Evolutionary conservation across 345 rosid species (phyloP), one percentile per base, ranked within the genome.

Genomic region (Camelina sativa): DNA sequence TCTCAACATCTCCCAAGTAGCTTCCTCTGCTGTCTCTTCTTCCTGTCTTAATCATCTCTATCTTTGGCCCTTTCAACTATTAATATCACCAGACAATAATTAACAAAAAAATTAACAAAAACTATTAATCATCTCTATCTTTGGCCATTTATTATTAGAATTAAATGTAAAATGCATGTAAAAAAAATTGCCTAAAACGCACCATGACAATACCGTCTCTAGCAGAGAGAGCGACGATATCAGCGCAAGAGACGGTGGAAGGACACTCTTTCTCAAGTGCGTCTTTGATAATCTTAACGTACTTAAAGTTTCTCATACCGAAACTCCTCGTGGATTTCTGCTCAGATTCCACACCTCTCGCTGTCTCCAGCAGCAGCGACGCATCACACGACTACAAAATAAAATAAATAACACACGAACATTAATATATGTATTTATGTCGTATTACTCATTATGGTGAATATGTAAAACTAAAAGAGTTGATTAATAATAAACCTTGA

Each of bases 241-340:
- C 95, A 35, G 96, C 96, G 40, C 96, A 94, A 23, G 97, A 91
- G 63, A 94, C 98, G 0, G 87, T 88, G n/a, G 11, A 0, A 3
- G 95, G 95, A 76, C 96, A 90, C 59, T 82, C 93, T 64, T 57
- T 64, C 78, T 94, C 97, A 0, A 94, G 79, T n/a, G 96, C 98
- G 11, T 72, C 83, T 76, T 94, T 91, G 71, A 94, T 91, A 10
- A 85, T 69, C 51, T 69, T 76, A 15, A 91, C 87, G 47, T 91
- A 90, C 84, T 90, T 91, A 75, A 94, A 94, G 62, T 87, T 88
- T 47, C 92, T 90, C 97, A 91, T 90, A 35, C 98, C 98, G n/a
- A 94, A 80, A 77, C 96, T 91, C 72, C 88, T 82, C 0, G 23
- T 43, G 1, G 97, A 81, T 4, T 50, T 62, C 70, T 94, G 87